Percentiles rank a stretch among this genome's conserved stretches.
Evolutionary conservation across 305 asterid species (phyloP).

Genomic region (Fraxinus angustifolia): DNA sequence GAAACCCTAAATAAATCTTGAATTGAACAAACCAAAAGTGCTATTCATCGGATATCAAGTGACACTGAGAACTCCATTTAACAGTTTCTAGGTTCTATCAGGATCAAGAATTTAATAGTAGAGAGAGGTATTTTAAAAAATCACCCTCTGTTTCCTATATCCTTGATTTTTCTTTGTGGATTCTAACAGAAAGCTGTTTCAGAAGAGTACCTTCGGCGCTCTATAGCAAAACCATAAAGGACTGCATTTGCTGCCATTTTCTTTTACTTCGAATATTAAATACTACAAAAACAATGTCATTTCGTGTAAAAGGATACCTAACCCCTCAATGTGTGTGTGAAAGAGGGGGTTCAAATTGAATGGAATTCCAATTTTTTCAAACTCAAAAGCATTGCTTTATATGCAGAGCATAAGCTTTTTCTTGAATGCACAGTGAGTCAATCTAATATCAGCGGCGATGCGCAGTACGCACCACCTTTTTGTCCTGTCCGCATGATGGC

Average conservation of each 20-base stretch:
- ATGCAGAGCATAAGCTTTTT: slow-evolving; percentile 23
- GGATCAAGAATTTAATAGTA: slow-evolving; percentile 8
- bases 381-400: slow-evolving; percentile 27
- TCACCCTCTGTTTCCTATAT: not conserved
- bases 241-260: slow-evolving; percentile 48
- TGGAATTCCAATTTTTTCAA: slow-evolving; percentile 12
- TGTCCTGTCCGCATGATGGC: slow-evolving; percentile 28
- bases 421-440: slow-evolving; percentile 27
- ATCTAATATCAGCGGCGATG: slow-evolving; percentile 24
- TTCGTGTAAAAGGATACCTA: not conserved
- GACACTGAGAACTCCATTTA: slow-evolving; percentile 45
- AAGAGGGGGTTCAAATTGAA: slow-evolving; percentile 14
- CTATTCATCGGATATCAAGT: slow-evolving; percentile 46
- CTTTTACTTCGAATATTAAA: not conserved
- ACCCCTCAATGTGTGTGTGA: not conserved
- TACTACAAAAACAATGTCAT: not conserved
- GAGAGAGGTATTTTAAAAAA: not conserved
- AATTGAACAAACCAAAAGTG: not conserved
- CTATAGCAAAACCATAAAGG: slow-evolving; percentile 32
- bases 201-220: slow-evolving; percentile 69
- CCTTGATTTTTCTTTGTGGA: not conserved
- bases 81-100: slow-evolving; percentile 11
- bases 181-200: slow-evolving; percentile 57
- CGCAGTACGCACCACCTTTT: slow-evolving; percentile 27
- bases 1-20: slow-evolving; percentile 2